A percentile compares a stretch with the other conserved stretches of the same genome.
Conservation (phyloP, 805 yeast species). For the Schwanniomyces occidentalis region DNA sequence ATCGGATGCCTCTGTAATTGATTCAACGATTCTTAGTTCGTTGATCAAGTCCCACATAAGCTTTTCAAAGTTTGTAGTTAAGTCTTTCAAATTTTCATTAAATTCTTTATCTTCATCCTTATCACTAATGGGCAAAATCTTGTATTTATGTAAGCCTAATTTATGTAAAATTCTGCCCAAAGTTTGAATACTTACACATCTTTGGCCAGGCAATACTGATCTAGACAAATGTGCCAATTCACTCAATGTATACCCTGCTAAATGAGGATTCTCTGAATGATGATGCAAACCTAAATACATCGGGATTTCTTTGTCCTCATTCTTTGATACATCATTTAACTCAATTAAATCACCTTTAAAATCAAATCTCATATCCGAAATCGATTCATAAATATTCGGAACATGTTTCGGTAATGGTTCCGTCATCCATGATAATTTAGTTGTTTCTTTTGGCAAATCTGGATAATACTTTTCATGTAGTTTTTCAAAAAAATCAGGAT, state of each 20-base stretch:
- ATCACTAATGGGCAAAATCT: conserved; percentile 47
- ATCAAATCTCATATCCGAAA: conserved; percentile 80
- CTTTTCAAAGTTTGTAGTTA: conserved; percentile 43
- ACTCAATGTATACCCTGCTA: conserved; percentile 88
- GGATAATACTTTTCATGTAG: conserved; percentile 87
- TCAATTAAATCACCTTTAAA: conserved; percentile 77
- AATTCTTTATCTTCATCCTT: conserved; percentile 38
- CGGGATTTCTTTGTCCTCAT: conserved; percentile 34
- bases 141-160: conserved; percentile 63
- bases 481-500: conserved; percentile 75
- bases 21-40: conserved; percentile 60
- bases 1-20: conserved; percentile 67
- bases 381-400: conserved; percentile 48
- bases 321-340: conserved; percentile 26
- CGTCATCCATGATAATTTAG: conserved; percentile 90
- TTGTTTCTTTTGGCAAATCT: conserved; percentile 79
- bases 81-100: conserved; percentile 22
- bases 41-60: conserved; percentile 73
- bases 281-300: conserved; percentile 79
- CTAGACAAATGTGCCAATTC: conserved; percentile 81
- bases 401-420: conserved; percentile 50
- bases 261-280: conserved; percentile 82
- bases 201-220: conserved; percentile 79
- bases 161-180: conserved; percentile 85
- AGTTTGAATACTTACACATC: conserved; percentile 83